Percentiles rank a stretch among this genome's conserved stretches.
Evolutionary conservation across 208 protist species (phyloP).

Genomic region (Herpetomonas tarakana): DNA sequence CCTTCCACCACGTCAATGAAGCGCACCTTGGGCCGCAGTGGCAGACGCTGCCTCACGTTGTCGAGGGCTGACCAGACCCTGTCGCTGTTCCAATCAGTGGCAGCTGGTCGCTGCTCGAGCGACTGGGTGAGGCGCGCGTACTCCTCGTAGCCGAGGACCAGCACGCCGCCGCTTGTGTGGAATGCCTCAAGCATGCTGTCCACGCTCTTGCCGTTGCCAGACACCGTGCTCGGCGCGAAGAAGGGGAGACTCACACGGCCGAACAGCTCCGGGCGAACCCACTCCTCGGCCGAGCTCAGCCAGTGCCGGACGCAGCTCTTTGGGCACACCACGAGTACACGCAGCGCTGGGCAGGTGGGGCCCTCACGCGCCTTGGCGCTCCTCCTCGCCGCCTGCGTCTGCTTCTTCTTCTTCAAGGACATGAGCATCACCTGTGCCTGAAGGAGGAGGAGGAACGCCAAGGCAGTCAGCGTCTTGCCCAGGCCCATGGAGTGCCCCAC

Average conservation of each 20-base stretch:
- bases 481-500: conserved; percentile 90
- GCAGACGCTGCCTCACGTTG: conserved; percentile 35
- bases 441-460: conserved; percentile 69
- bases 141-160: conserved; percentile 86
- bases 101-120: neutral
- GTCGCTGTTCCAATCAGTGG: conserved; percentile 5
- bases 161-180: conserved; percentile 64
- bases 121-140: conserved; percentile 44
- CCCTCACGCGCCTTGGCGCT: neutral
- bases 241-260: conserved; percentile 25
- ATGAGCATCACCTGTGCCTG: conserved; percentile 47
- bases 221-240: conserved; percentile 44
- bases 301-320: conserved; percentile 72
- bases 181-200: conserved; percentile 31
- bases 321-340: conserved; percentile 71
- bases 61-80: conserved; percentile 42
- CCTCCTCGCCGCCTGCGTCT: neutral
- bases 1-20: conserved; percentile 60
- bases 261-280: conserved; percentile 54
- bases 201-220: conserved; percentile 1
- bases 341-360: conserved; percentile 29
- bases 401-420: conserved; percentile 24
- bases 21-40: conserved; percentile 22
- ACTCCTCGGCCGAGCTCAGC: conserved; percentile 49
- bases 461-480: conserved; percentile 78